Base-by-base conservation (phyloP, 768 basidiomycete genomes). In the Chalciporus chontae region DNA sequence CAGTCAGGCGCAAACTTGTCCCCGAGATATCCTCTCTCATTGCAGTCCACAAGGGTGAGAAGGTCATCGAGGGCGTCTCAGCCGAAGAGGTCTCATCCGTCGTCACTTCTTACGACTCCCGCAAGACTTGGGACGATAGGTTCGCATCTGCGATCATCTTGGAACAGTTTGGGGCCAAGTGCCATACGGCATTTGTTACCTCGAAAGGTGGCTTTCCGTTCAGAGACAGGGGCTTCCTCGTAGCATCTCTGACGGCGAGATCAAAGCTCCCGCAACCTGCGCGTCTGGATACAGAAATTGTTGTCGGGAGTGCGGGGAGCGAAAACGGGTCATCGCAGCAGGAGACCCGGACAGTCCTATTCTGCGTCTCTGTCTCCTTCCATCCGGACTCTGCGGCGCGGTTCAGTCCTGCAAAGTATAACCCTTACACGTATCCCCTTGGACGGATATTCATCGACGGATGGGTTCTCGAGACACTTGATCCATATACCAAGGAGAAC, bases 401-500 rank as follows among this genome's bases (percentile, higher is more conserved):
- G 1, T 90, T 89, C 61, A 74, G 78, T 18, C 39, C 77, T 2
- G 62, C 69, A 7, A 92, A 90, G 63, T 87, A 89, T 66, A 97
- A 98, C 66, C 74, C 90, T 0, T 79, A 81, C 45, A 60, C 50
- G 1, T 76, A 91, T 8, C 90, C 91, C 0, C 73, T 90, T 14
- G 95, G 93, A 2, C 81, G 87, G 13, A 74, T 92, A 29, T 84
- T 89, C 56, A 71, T 99, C 6, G 94, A 97, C 60, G 95, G 89
- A 2, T 99, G 96, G 96, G 83, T 95, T 27, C 69, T 96, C 59
- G 94, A 99, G 72, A 97, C 95, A 4, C 78, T 98, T 41, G 95
- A 98, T 62, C 94, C 94, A 0, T 97, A 97, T 57, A 87, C 91
- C 19, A 85, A 85, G 52, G 93, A 95, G 68, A 92, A 91, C 55